Conservation (phyloP, 257 asterid genomes). For the Petunia axillaris region DNA sequence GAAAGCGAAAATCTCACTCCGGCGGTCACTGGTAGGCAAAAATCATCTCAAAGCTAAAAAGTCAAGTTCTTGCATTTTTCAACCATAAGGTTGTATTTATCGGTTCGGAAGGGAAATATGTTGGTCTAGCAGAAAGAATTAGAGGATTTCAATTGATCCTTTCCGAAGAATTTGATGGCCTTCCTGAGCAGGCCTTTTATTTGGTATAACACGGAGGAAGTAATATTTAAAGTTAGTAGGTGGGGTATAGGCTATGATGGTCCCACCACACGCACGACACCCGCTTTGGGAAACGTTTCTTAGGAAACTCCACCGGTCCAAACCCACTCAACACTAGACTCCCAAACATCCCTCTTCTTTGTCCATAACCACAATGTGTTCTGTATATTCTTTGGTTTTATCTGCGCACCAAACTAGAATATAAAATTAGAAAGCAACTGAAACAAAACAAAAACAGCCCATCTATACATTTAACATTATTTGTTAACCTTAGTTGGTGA, state of each 20-base stretch:
- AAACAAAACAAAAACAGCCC: constrained; percentile 49
- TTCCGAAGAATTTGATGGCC: background rate
- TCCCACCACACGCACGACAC: constrained; percentile 52
- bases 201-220: background rate
- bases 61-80: too few species aligned
- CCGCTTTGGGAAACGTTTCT: constrained; percentile 47
- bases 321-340: constrained; percentile 32
- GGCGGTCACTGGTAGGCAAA: too few species aligned
- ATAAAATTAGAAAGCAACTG: constrained; percentile 28
- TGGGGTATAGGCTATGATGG: background rate
- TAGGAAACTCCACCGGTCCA: constrained; percentile 30
- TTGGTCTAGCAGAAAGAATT: background rate
- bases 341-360: constrained; percentile 50
- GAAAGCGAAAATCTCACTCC: too few species aligned
- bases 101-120: too few species aligned
- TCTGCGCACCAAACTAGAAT: background rate
- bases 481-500: constrained; percentile 13
- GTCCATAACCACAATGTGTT: constrained; percentile 45
- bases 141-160: background rate
- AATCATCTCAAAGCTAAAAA: too few species aligned
- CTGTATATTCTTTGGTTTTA: constrained; percentile 18
- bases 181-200: too few species aligned
- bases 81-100: too few species aligned
- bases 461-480: constrained; percentile 26
- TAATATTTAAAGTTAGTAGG: background rate